Evolutionary conservation across 768 basidiomycete species (phyloP).

Genomic region (Suillus lakei): DNA sequence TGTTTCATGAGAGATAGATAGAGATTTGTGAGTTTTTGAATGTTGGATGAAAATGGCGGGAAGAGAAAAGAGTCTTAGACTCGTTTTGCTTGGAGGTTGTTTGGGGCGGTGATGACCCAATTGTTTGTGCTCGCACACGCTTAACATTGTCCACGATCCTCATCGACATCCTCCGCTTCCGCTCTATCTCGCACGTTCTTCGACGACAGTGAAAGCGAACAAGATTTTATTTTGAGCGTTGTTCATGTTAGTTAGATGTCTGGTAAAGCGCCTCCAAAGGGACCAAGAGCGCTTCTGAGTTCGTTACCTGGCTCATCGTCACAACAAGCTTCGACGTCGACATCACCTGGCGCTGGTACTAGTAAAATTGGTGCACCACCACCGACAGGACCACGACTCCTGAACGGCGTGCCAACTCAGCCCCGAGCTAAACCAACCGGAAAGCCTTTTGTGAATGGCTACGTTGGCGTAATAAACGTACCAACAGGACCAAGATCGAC

Average conservation of each 20-base stretch:
- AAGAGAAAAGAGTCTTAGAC: neutral
- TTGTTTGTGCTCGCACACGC: conserved; percentile 13
- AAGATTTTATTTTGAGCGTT: conserved; percentile 10
- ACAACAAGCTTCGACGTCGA: conserved; percentile 36
- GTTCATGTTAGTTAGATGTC: conserved; percentile 52
- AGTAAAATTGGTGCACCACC: conserved; percentile 57
- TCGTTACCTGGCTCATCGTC: conserved; percentile 37
- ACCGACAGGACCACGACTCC: conserved; percentile 68
- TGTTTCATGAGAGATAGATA: neutral
- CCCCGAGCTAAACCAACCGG: conserved; percentile 30
- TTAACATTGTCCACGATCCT: conserved; percentile 11
- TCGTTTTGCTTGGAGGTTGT: conserved; percentile 8
- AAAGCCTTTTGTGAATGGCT: conserved; percentile 52
- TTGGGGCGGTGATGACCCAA: conserved; percentile 8
- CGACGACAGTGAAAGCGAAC: conserved; percentile 12
- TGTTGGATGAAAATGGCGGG: conserved; percentile 1
- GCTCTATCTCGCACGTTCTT: conserved; percentile 13
- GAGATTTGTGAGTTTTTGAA: conserved; percentile 4
- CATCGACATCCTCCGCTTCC: conserved; percentile 16
- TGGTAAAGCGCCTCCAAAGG: conserved; percentile 77
- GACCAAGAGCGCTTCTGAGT: conserved; percentile 70
- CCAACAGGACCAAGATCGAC: conserved; percentile 38
- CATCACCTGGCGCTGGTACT: conserved; percentile 31
- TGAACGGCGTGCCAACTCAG: conserved; percentile 40
- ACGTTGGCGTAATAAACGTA: conserved; percentile 29